These are phyloP conservation scores for Neofusicoccum sp. DNA, from an alignment of 2,329 filamentous ascomycete genomes.

Conservation along the genomic window DNA sequence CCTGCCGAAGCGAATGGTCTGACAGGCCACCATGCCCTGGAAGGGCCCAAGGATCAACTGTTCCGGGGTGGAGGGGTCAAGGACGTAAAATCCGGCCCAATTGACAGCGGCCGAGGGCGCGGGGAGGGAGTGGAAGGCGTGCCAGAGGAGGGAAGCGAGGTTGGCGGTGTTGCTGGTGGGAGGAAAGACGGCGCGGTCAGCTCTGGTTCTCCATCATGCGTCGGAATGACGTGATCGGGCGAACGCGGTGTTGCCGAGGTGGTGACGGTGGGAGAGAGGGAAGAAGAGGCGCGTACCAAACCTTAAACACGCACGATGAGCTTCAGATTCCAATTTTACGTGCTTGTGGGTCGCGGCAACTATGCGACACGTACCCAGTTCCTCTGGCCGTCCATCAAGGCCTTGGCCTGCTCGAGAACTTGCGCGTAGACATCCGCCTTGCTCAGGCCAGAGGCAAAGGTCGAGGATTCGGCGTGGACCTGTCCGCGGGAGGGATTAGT, in stretches of 20 bases:
- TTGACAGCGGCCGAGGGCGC: constrained; percentile 69
- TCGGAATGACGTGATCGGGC: not conserved
- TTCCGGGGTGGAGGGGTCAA: constrained; percentile 52
- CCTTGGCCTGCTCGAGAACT: constrained; percentile 69
- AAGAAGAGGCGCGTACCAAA: constrained; percentile 17
- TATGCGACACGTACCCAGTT: constrained; percentile 68
- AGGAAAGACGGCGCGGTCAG: not conserved
- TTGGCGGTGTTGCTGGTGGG: constrained; percentile 72
- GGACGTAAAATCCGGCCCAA: constrained; percentile 80
- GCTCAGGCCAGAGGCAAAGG: constrained; percentile 66
- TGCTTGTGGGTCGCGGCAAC: not conserved
- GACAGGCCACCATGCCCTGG: constrained; percentile 77
- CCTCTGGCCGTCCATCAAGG: constrained; percentile 70
- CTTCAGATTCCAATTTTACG: not conserved
- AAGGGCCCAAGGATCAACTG: constrained; percentile 78
- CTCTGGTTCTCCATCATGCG: not conserved
- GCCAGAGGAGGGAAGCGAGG: constrained; percentile 74
- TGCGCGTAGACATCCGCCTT: constrained; percentile 76
- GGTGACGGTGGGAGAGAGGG: not conserved
- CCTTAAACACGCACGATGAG: constrained; percentile 14
- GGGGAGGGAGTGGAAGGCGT: constrained; percentile 74
- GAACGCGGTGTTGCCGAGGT: not conserved
- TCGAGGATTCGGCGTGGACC: constrained; percentile 81
- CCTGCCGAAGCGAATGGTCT: constrained; percentile 71
- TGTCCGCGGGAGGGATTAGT: constrained; percentile 7